Conservation (phyloP, 1,139 yeast species). For the Nakaseomyces delphensis region DNA sequence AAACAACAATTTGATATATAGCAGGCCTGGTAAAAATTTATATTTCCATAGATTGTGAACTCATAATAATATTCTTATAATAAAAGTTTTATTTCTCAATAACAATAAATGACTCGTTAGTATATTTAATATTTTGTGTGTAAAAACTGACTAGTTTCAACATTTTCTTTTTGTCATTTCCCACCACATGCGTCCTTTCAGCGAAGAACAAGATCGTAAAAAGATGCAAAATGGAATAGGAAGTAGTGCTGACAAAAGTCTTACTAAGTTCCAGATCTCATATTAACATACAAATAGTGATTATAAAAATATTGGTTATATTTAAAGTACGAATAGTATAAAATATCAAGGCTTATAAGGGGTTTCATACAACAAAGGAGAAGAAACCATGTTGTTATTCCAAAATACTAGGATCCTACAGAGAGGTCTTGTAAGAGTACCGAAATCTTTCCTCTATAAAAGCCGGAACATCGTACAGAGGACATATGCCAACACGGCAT, state of each 20-base stretch:
- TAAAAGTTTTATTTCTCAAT: not conserved
- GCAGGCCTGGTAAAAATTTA: too few species aligned
- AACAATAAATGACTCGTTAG: not conserved
- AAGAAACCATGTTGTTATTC: not conserved
- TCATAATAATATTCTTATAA: too few species aligned
- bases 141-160: not conserved
- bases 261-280: too few species aligned
- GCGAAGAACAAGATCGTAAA: not conserved
- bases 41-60: too few species aligned
- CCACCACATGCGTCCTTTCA: too few species aligned
- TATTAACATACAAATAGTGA: too few species aligned
- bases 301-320: too few species aligned
- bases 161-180: not conserved
- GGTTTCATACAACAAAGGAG: too few species aligned
- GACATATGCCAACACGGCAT: not conserved
- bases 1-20: too few species aligned
- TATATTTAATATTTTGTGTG: not conserved
- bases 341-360: too few species aligned
- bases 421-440: not conserved
- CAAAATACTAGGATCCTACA: not conserved
- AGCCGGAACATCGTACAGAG: not conserved
- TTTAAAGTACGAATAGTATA: too few species aligned
- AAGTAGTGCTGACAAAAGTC: too few species aligned
- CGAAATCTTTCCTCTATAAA: not conserved
- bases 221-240: not conserved